Conservation (phyloP, 1,284 basidiomycete species). For the Malassezia japonica region DNA sequence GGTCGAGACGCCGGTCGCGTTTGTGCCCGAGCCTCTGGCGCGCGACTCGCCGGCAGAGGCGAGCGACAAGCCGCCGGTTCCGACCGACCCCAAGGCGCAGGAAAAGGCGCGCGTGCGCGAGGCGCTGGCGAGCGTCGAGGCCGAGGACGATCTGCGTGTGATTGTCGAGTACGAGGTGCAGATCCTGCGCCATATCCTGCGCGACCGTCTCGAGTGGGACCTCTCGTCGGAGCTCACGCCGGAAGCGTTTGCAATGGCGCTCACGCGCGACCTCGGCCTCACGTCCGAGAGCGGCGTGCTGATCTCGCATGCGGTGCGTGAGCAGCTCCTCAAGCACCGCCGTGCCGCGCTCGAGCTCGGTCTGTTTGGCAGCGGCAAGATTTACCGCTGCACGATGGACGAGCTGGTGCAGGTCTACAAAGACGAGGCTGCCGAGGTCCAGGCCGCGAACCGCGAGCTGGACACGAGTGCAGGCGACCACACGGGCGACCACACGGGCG, state of each 20-base stretch:
- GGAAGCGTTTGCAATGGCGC: conserved; percentile 67
- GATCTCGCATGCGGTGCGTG: conserved; percentile 83
- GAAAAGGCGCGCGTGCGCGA: conserved; percentile 13
- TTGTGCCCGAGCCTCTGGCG: neutral
- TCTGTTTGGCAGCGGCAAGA: conserved; percentile 56
- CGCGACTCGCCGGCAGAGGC: conserved; percentile 12
- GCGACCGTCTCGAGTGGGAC: conserved; percentile 97
- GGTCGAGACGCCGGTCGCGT: neutral
- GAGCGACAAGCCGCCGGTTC: neutral
- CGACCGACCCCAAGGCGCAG: neutral
- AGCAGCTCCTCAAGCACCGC: conserved; percentile 84
- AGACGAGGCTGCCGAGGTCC: conserved; percentile 50
- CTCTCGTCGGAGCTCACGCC: conserved; percentile 83
- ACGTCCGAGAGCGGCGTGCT: conserved; percentile 77
- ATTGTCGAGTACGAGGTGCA: conserved; percentile 83
- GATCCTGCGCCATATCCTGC: conserved; percentile 76
- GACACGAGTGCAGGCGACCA: neutral
- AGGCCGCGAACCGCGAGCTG: neutral
- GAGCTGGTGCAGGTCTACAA: conserved; percentile 25
- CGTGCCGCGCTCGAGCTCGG: conserved; percentile 88
- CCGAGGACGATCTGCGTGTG: conserved; percentile 41
- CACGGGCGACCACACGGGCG: neutral
- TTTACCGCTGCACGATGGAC: conserved; percentile 26
- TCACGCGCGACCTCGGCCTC: conserved; percentile 78
- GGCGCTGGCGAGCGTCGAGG: conserved; percentile 21